Base-by-base conservation (phyloP, 495 filamentous ascomycete species). In the Penicillium bovifimosum region DNA sequence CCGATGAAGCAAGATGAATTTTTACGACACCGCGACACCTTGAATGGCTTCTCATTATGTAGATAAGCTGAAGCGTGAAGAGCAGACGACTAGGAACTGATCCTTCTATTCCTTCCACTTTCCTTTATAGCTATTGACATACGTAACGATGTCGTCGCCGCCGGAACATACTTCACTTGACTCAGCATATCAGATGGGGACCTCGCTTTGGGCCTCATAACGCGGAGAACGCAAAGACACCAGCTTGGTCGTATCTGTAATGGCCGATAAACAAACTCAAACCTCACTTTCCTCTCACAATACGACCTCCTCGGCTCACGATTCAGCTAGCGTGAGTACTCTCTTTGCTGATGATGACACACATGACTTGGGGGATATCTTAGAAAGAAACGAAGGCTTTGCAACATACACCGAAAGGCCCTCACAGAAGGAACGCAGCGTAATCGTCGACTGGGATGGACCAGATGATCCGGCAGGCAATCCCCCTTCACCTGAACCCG, bases 91-190 rank as follows among this genome's bases (percentile, higher is more conserved):
- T n/a, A n/a, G n/a, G n/a, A n/a, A n/a, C n/a, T n/a, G n/a, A n/a
- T n/a, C n/a, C n/a, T n/a, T n/a, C n/a, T n/a, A n/a, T n/a, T n/a
- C n/a, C n/a, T n/a, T n/a, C n/a, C n/a, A n/a, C n/a, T n/a, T n/a
- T n/a, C n/a, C n/a, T n/a, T n/a, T n/a, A 24, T 24, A 24, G 20
- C 20, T 24, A 24, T 4, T 4, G 20, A 24, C 20, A 29, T 40
- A 49, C 46, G 35, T 32, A 38, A 40, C n/a, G 4, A 49, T 49
- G 20, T 49, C 46, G 34, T 48, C 35, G 20, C 9, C 14, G 5
- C n/a, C 6, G 6, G 7, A 10, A 31, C 29, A 13, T 20, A 20
- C 9, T 16, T 16, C 2, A 8, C 42, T 16, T 33, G 28, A 45
- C 28, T 45, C 16, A 45, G 42, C 28, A 10, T 5, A 10, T 11